Evolutionary conservation across 2,329 filamentous ascomycete genomes (phyloP).

Genomic region (Fusarium sp.): DNA sequence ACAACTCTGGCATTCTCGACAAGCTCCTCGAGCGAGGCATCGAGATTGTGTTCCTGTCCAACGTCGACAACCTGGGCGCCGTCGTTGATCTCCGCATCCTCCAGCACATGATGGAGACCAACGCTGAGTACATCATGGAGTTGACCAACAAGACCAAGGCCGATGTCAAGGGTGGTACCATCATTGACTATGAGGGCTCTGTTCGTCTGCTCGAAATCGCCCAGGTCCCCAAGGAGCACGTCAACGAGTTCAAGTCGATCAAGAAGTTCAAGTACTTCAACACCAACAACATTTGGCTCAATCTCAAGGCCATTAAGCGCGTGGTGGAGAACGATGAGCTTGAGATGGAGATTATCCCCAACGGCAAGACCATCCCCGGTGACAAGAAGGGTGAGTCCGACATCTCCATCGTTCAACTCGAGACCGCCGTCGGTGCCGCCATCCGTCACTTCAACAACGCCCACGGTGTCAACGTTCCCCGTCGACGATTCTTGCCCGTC

Average conservation of each 20-base stretch:
- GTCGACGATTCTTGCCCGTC: conserved; percentile 97
- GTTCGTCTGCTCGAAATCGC: conserved; percentile 98
- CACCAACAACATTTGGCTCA: conserved; percentile 99
- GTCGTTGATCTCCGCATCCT: conserved; percentile 98
- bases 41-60: conserved; percentile 98
- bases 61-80: conserved; percentile 97
- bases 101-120: conserved; percentile 98
- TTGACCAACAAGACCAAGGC: conserved; percentile 99
- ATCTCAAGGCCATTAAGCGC: conserved; percentile 96
- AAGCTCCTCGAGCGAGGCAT: conserved; percentile 95
- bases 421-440: conserved; percentile 97
- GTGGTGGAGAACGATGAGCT: conserved; percentile 99
- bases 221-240: conserved; percentile 99
- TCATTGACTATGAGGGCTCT: conserved; percentile 98
- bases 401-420: conserved; percentile 95
- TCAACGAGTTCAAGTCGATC: conserved; percentile 99
- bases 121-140: conserved; percentile 99
- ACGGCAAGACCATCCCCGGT: conserved; percentile 97
- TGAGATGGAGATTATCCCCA: conserved; percentile 99
- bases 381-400: conserved; percentile 99
- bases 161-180: conserved; percentile 99
- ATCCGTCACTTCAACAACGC: conserved; percentile 99
- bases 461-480: conserved; percentile 98
- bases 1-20: conserved; percentile 98
- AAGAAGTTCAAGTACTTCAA: conserved; percentile 99